These are phyloP conservation scores for Aspergillus viridinutans DNA, from an alignment of 2,329 filamentous ascomycete species.

Conservation along the genomic window DNA sequence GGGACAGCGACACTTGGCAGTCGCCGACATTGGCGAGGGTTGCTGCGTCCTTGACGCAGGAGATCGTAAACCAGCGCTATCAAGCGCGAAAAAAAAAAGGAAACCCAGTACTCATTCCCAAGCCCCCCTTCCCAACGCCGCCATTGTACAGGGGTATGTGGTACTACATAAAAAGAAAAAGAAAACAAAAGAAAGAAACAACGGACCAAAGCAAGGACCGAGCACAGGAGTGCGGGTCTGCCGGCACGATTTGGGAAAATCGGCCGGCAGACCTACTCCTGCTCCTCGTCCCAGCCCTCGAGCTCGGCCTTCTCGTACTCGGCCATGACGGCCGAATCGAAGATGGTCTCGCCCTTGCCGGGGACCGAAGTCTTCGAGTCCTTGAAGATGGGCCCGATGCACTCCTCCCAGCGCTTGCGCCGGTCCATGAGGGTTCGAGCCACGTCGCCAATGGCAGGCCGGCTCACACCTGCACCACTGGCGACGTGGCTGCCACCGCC, in stretches of 20 bases:
- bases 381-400: constrained; percentile 85
- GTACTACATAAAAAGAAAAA: constrained; percentile 1
- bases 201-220: constrained; percentile 2
- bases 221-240: constrained; percentile 3
- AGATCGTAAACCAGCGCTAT: not conserved
- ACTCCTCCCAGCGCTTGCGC: constrained; percentile 81
- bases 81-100: not conserved
- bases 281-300: constrained; percentile 77
- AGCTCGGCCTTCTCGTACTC: constrained; percentile 70
- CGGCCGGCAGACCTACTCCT: constrained; percentile 48
- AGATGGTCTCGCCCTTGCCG: constrained; percentile 65
- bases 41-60: not conserved
- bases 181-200: constrained; percentile 1
- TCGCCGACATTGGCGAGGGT: not conserved
- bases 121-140: not conserved
- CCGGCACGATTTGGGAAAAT: not conserved
- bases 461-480: constrained; percentile 39
- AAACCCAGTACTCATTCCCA: not conserved
- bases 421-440: constrained; percentile 92
- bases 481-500: constrained; percentile 63
- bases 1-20: not conserved
- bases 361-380: constrained; percentile 76
- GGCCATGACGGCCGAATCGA: constrained; percentile 68
- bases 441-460: constrained; percentile 75
- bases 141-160: not conserved